These are phyloP conservation scores for Hypoxylon cercidicola DNA, from an alignment of 495 filamentous ascomycete species.

Conservation along the genomic window DNA sequence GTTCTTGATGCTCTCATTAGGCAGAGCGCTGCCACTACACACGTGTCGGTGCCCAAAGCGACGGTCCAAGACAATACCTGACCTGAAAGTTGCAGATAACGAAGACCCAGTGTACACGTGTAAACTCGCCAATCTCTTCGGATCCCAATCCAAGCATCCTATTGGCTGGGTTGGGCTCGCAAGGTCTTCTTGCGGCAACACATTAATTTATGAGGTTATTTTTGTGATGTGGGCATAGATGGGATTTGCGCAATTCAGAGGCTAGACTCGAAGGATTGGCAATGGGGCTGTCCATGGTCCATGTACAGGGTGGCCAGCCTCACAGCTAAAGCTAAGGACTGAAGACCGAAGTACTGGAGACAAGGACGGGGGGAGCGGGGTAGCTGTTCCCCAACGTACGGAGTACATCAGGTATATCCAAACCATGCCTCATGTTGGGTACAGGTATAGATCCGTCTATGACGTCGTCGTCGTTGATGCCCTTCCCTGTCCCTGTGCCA, in stretches of 20 bases:
- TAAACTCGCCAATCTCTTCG: constrained; percentile 40
- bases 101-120: constrained; percentile 33
- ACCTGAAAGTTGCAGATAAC: constrained; percentile 20
- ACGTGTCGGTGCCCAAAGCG: constrained; percentile 42
- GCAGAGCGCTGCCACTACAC: constrained; percentile 18
- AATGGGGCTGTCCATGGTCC: background rate
- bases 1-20: constrained; percentile 20
- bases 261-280: constrained; percentile 25
- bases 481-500: background rate
- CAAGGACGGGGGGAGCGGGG: constrained; percentile 16
- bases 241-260: constrained; percentile 5
- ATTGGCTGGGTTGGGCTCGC: constrained; percentile 4
- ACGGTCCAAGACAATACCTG: constrained; percentile 23
- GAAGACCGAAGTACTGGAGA: background rate
- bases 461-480: constrained; percentile 18
- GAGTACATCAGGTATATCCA: background rate
- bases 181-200: constrained; percentile 27
- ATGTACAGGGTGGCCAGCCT: background rate
- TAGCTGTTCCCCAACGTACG: background rate
- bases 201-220: constrained; percentile 24
- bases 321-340: too few species aligned
- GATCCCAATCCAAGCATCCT: constrained; percentile 6
- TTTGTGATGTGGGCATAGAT: constrained; percentile 20
- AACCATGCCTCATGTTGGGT: too few species aligned
- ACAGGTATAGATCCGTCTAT: constrained; percentile 5